A percentile compares a stretch with the other conserved stretches of the same genome.
Conservation (phyloP, 2,329 filamentous ascomycete species). For the Parastagonospora avenae region DNA sequence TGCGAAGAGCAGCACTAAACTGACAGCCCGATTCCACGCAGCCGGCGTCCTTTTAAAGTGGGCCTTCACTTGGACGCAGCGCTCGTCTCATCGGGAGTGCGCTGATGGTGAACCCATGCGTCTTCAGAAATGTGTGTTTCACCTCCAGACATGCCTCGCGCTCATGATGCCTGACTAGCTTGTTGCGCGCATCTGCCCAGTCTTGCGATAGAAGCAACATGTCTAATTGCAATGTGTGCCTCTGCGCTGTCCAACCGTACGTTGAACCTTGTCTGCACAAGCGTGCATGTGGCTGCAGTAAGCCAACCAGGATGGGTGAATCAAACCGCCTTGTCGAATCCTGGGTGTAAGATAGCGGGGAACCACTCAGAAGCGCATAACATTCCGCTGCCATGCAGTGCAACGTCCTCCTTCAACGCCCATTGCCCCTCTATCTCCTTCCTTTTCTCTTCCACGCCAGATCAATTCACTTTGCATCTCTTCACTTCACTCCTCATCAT, state of each 20-base stretch:
- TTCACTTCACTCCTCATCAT: constrained; percentile 5
- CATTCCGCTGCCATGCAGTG: constrained; percentile 33
- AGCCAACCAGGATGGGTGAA: constrained; percentile 28
- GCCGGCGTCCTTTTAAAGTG: constrained; percentile 19
- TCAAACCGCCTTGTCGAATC: constrained; percentile 36
- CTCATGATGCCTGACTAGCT: background rate
- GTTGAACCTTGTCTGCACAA: constrained; percentile 20
- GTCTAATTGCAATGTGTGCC: background rate
- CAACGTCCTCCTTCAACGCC: constrained; percentile 31
- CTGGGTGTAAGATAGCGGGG: constrained; percentile 34
- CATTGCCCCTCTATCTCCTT: constrained; percentile 23
- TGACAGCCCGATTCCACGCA: constrained; percentile 34
- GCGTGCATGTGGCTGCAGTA: constrained; percentile 38
- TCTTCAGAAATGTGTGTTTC: background rate
- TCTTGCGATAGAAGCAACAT: no score
- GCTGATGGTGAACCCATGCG: background rate
- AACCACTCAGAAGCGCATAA: constrained; percentile 31
- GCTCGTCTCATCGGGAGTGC: no score
- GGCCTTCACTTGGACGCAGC: constrained; percentile 1
- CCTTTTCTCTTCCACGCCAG: constrained; percentile 14
- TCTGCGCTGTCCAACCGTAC: constrained; percentile 25
- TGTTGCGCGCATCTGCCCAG: background rate
- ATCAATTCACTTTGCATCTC: constrained; percentile 12
- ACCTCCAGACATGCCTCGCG: background rate
- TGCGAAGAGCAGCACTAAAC: constrained; percentile 24